Percentiles rank a stretch among this genome's conserved stretches.
Evolutionary conservation across 2,329 filamentous ascomycete species (phyloP).

Genomic region (Hypoxylon sp.): DNA sequence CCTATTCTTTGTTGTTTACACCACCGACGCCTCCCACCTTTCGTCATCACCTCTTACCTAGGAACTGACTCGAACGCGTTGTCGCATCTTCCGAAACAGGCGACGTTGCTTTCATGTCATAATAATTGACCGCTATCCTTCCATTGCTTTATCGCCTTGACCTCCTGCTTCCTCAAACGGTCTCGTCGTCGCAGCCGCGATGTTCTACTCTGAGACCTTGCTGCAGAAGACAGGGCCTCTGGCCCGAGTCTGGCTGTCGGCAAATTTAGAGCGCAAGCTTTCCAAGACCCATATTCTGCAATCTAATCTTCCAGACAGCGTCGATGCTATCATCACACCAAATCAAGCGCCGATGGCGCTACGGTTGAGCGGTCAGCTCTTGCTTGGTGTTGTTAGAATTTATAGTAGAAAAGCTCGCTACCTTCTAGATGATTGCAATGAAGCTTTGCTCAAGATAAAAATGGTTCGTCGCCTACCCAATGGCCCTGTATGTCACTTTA

Average conservation of each 20-base stretch:
- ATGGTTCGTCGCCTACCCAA: conserved; percentile 73
- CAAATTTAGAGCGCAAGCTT: conserved; percentile 98
- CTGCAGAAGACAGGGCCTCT: conserved; percentile 97
- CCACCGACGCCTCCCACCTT: conserved; percentile 40
- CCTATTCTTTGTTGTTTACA: conserved; percentile 50
- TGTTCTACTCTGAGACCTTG: conserved; percentile 98
- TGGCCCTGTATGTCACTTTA: conserved; percentile 9
- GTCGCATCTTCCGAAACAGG: conserved; percentile 31
- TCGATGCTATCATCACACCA: conserved; percentile 93
- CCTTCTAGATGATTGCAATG: conserved; percentile 95
- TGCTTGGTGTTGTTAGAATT: conserved; percentile 96
- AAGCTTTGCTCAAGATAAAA: conserved; percentile 97
- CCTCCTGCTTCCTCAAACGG: conserved; percentile 37
- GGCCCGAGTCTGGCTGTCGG: conserved; percentile 97
- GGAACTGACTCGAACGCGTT: conserved; percentile 36
- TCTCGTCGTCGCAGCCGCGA: conserved; percentile 63
- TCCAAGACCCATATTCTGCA: conserved; percentile 97
- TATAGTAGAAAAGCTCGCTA: conserved; percentile 98
- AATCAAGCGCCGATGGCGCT: conserved; percentile 95
- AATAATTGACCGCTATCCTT: conserved; percentile 35
- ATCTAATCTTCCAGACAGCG: conserved; percentile 94
- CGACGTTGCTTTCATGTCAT: conserved; percentile 43
- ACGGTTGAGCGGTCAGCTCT: conserved; percentile 91
- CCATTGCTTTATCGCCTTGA: conserved; percentile 40
- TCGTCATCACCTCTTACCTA: conserved; percentile 33